Base-by-base conservation (phyloP, 805 yeast species). In the Zygoascus bituminiphila region DNA sequence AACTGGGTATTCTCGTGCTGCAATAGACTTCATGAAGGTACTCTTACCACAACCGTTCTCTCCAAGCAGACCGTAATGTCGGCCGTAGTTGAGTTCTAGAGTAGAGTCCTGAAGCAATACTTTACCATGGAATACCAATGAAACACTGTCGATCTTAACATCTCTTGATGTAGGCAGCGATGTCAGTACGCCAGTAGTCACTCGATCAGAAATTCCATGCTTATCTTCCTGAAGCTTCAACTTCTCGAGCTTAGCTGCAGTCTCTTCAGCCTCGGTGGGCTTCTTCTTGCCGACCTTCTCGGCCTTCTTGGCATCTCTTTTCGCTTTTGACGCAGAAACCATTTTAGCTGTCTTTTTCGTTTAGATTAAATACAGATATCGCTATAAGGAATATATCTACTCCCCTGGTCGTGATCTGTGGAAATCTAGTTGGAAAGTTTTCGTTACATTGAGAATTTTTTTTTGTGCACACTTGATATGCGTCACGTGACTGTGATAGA, bases 1-100 rank as follows among this genome's bases (percentile, higher is more conserved):
- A 59, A 91, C 77, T 51, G 98, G 98, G 71, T 77, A 93, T 71
- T 93, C 98, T 68, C 96, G 81, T 46, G 95, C 94, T 51, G 98
- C 97, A 60, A 93, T 69, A 37, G 98, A 84, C 69, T 87, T 87
- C 66, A 93, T 73, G 62, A 93, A 82, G 21, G 98, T 93, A 43
- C 97, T 88, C 72, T 93, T 93, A 74, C 98, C 98, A 74, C 98
- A 93, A 57, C 98, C 98, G 69, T 93, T 93, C 71, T 89, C 98
- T 63, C 98, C 98, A 64, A 93, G 77, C 54, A 93, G 76, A 73
- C 98, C 98, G 67, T 93, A 93, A 71, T 96, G 83, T 74, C 97
- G 84, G 66, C 98, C 98, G 69, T 82, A 91, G 73, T 93, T 93
- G 70, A 93, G 79, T 74, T 93, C 98, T 59, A 93, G 72, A 44